phyloP scores from a whole-genome alignment of 495 filamentous ascomycete species.

The Lophiostoma macrostomum region DNA sequence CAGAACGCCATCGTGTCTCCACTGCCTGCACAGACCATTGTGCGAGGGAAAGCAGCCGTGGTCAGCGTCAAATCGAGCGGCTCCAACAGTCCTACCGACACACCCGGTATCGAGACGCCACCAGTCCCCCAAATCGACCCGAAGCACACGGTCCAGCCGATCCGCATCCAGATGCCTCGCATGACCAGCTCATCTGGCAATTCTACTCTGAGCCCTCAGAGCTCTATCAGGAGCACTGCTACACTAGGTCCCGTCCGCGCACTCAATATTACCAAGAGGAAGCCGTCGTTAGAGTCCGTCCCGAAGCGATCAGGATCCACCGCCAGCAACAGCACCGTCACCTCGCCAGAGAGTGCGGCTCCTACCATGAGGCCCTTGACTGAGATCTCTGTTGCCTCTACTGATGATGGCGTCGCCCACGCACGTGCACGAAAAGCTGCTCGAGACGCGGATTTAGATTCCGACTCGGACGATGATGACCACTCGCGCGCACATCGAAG shows the following conservation, averaged over 20 bases:
- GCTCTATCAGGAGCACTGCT: constrained; percentile 31
- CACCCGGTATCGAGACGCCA: constrained; percentile 23
- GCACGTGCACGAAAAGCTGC: constrained; percentile 26
- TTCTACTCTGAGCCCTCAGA: constrained; percentile 16
- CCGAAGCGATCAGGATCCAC: constrained; percentile 21
- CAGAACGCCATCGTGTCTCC: constrained; percentile 80
- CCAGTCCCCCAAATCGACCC: constrained; percentile 34
- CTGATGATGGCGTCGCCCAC: constrained; percentile 28
- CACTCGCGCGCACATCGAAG: constrained; percentile 27
- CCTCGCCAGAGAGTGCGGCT: constrained; percentile 23
- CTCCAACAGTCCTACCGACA: constrained; percentile 38
- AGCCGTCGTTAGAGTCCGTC: constrained; percentile 5
- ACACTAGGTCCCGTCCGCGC: constrained; percentile 36
- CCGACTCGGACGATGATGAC: constrained; percentile 31
- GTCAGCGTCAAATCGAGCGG: constrained; percentile 73
- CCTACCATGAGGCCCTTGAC: constrained; percentile 28
- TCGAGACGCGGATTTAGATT: constrained; percentile 28
- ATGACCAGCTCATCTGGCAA: constrained; percentile 21
- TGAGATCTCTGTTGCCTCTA: constrained; percentile 26
- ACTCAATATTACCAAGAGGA: constrained; percentile 35
- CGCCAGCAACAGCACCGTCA: constrained; percentile 15
- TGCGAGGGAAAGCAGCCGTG: constrained; percentile 80
- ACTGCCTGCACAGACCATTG: constrained; percentile 77
- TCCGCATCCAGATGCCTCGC: constrained; percentile 37
- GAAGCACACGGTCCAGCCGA: constrained; percentile 22